Base-by-base conservation (phyloP, 2,329 filamentous ascomycete genomes). In the Xylaria sp. region DNA sequence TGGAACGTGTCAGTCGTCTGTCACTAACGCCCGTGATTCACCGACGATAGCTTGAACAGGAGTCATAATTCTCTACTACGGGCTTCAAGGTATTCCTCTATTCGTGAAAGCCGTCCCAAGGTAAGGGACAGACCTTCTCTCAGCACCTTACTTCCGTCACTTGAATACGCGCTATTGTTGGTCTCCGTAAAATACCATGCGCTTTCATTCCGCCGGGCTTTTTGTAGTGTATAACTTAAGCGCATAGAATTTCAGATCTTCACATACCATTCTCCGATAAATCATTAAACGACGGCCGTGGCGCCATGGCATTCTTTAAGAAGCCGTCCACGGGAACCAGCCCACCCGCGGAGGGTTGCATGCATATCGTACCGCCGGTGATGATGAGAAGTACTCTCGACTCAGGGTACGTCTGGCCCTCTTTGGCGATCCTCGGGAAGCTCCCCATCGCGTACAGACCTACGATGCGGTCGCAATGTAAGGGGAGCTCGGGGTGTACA, bases 341-440 rank as follows among this genome's bases (percentile, higher is more conserved):
- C 0, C 94, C 94, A 73, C 94, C 89, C 9, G 88, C 86, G 10
- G 93, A 94, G 64, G 90, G 91, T 78, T 91, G 90, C 94, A 98
- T 97, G 82, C 94, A 97, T 76, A 97, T 97, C 7, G 92, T 94
- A 54, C 92, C 92, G 69, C 93, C 94, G 13, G 94, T 97, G 84
- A 97, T 95, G 80, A 97, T 93, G 76, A 97, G 92, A 72, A 98
- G 85, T 13, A 98, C 92, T 67, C 92, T 87, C 28, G 93, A 93
- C 79, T 97, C 93, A 12, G 91, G 91, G 67, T 85, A 84, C 9
- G 77, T 80, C 58, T 73, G 69, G 20, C 69, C 73, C 67, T 74
- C 72, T 55, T 68, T 69, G 41, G 71, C 68, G 12, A 74, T 68
- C 4, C 71, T 68, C 23, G 73, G 72, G 41, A 77, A 73, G 13